Percentiles rank a stretch among this genome's conserved stretches.
phyloP scores from a whole-genome alignment of 2,329 filamentous ascomycete species.

The Trichoderma lentiforme region DNA sequence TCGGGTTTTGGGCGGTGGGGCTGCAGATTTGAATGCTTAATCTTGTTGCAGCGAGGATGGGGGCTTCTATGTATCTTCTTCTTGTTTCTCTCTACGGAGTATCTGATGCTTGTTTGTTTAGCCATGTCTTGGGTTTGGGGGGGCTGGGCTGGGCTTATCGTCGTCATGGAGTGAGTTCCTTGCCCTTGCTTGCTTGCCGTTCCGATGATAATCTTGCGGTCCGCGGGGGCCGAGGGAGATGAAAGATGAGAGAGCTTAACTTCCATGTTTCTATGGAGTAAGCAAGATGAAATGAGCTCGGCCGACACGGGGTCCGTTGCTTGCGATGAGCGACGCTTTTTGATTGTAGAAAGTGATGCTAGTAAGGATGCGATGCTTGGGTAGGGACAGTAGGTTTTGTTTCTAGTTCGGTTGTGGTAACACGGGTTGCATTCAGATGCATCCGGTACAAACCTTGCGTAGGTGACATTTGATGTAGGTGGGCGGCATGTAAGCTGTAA shows the following conservation, averaged over 20 bases:
- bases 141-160: background rate
- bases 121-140: background rate
- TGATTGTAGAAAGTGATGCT: background rate
- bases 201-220: background rate
- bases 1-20: background rate
- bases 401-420: background rate
- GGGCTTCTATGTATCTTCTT: too few species aligned
- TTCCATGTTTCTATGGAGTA: background rate
- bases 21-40: background rate
- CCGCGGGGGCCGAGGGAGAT: slow-evolving; percentile 1
- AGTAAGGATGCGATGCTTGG: background rate
- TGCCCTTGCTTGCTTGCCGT: background rate
- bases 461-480: background rate
- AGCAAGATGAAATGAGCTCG: slow-evolving; percentile 2
- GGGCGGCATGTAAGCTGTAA: background rate
- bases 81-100: too few species aligned
- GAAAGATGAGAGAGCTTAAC: background rate
- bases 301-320: background rate
- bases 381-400: background rate
- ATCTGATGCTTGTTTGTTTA: background rate
- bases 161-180: background rate
- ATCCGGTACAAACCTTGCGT: background rate
- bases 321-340: background rate
- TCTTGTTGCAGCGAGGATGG: background rate
- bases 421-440: background rate